phyloP scores from a whole-genome alignment of 805 yeast genomes.

The Monosporozyma yasuniensis region DNA sequence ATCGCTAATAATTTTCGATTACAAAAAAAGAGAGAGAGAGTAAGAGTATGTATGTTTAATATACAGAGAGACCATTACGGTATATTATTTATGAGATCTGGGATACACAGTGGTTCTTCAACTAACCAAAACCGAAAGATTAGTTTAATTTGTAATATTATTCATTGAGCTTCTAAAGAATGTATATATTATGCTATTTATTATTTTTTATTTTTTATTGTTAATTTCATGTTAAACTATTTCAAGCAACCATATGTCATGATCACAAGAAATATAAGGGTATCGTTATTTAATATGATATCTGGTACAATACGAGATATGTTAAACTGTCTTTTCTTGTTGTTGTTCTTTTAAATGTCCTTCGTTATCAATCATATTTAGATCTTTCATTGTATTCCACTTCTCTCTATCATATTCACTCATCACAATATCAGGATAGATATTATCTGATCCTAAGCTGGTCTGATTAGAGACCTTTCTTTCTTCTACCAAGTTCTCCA shows the following conservation, averaged over 20 bases:
- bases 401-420: constrained; percentile 32
- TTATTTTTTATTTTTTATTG: neutral
- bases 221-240: neutral
- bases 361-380: constrained; percentile 6
- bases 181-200: neutral
- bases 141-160: neutral
- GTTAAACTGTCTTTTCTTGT: neutral
- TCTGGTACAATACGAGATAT: neutral
- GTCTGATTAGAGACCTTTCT: constrained; percentile 7
- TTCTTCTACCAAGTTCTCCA: neutral
- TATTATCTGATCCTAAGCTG: constrained; percentile 9
- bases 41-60: neutral
- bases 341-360: constrained; percentile 2
- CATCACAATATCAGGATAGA: constrained; percentile 22
- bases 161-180: neutral
- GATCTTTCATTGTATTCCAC: constrained; percentile 19
- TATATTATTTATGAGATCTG: no score
- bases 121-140: neutral
- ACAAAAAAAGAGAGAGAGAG: no score
- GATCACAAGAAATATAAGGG: neutral
- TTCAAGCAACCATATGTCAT: neutral
- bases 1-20: constrained; percentile 1
- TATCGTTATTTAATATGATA: neutral
- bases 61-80: no score
- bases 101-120: no score